These are phyloP conservation scores for Arachnomyces sp. DNA, from an alignment of 2,329 filamentous ascomycete genomes.

Conservation along the genomic window DNA sequence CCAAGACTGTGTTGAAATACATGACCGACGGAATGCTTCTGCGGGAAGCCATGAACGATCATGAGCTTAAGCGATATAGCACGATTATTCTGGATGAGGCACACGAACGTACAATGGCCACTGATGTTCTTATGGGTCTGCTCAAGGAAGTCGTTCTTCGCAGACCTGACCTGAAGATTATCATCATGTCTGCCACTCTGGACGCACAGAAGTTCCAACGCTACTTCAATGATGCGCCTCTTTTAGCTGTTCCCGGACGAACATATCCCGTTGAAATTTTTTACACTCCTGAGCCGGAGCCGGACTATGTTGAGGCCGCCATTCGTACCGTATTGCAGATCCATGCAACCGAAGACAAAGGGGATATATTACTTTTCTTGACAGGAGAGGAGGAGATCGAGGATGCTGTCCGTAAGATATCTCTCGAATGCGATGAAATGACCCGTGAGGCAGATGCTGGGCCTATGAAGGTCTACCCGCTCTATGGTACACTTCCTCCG, in stretches of 20 bases:
- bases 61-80: constrained; percentile 83
- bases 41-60: constrained; percentile 93
- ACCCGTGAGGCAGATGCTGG: constrained; percentile 84
- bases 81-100: constrained; percentile 98
- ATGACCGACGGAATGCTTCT: constrained; percentile 99
- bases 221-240: constrained; percentile 90
- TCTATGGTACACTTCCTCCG: constrained; percentile 89
- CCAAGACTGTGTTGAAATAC: constrained; percentile 91
- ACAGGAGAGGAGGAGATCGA: constrained; percentile 99
- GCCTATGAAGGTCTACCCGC: constrained; percentile 80
- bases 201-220: constrained; percentile 97
- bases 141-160: constrained; percentile 81
- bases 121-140: constrained; percentile 94
- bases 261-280: constrained; percentile 97
- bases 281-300: constrained; percentile 92
- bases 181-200: constrained; percentile 97
- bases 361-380: constrained; percentile 88
- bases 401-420: constrained; percentile 87
- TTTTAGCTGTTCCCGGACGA: constrained; percentile 88
- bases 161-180: constrained; percentile 87
- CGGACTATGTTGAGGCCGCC: constrained; percentile 93
- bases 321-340: constrained; percentile 94
- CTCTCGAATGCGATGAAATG: constrained; percentile 84
- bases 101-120: constrained; percentile 93
- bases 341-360: constrained; percentile 83